These are phyloP conservation scores for Leccinum variicolor DNA, from an alignment of 768 basidiomycete species.

Conservation along the genomic window DNA sequence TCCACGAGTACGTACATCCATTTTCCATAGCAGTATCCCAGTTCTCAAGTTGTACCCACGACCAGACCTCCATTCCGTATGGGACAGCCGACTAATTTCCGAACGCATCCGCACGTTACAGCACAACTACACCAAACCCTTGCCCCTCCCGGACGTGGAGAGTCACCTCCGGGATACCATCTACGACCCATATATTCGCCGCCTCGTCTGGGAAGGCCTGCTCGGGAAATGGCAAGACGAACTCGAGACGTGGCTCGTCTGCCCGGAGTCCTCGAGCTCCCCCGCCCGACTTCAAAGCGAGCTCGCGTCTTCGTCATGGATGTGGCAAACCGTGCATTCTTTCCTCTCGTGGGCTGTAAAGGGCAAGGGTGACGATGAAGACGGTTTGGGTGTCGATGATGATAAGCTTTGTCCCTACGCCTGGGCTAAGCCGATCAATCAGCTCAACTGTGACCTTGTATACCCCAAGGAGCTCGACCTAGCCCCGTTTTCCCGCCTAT, in stretches of 20 bases:
- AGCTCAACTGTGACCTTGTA: slow-evolving; percentile 77
- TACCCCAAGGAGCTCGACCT: slow-evolving; percentile 74
- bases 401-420: slow-evolving; percentile 66
- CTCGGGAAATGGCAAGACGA: slow-evolving; percentile 64
- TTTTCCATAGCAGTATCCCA: neutral
- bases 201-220: slow-evolving; percentile 83
- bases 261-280: slow-evolving; percentile 40
- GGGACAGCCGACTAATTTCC: slow-evolving; percentile 83
- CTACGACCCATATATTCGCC: slow-evolving; percentile 86
- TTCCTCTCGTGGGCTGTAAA: slow-evolving; percentile 1
- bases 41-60: neutral
- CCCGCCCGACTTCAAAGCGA: slow-evolving; percentile 3
- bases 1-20: slow-evolving; percentile 55
- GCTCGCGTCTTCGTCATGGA: slow-evolving; percentile 2
- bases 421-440: slow-evolving; percentile 73
- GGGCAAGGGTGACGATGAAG: slow-evolving; percentile 9
- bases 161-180: slow-evolving; percentile 68
- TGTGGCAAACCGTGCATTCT: slow-evolving; percentile 27
- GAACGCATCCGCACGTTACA: slow-evolving; percentile 74
- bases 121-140: slow-evolving; percentile 70
- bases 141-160: slow-evolving; percentile 69
- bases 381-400: slow-evolving; percentile 45
- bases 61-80: slow-evolving; percentile 78
- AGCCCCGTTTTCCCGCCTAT: slow-evolving; percentile 17
- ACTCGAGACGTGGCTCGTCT: slow-evolving; percentile 61